Evolutionary conservation across 768 basidiomycete species (phyloP).

Genomic region (Mycena galericulata): DNA sequence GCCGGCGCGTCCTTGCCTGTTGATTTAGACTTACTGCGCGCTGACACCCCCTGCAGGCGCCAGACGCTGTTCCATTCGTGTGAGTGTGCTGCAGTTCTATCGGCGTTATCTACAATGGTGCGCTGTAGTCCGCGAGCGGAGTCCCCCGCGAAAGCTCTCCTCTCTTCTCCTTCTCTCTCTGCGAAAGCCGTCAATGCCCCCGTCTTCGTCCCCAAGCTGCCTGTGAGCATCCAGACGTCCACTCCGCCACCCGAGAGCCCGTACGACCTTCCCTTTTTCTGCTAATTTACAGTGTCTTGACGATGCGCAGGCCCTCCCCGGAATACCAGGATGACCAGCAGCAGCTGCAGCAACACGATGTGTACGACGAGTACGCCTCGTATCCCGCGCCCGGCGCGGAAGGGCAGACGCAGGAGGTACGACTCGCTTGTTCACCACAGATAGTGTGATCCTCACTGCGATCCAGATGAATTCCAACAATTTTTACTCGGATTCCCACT

Average conservation of each 20-base stretch:
- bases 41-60: slow-evolving; percentile 30
- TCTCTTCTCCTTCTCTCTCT: slow-evolving; percentile 53
- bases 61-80: slow-evolving; percentile 43
- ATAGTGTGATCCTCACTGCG: neutral
- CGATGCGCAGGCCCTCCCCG: slow-evolving; percentile 13
- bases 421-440: neutral
- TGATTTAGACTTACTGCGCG: neutral
- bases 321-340: slow-evolving; percentile 34
- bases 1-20: slow-evolving; percentile 56
- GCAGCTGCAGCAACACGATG: slow-evolving; percentile 33
- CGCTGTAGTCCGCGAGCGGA: slow-evolving; percentile 54
- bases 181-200: slow-evolving; percentile 85
- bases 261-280: slow-evolving; percentile 30
- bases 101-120: neutral
- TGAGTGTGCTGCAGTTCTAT: slow-evolving; percentile 42
- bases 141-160: slow-evolving; percentile 54
- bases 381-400: slow-evolving; percentile 41
- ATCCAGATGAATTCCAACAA: slow-evolving; percentile 31
- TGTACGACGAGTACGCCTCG: slow-evolving; percentile 42
- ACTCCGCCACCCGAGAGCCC: slow-evolving; percentile 45
- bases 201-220: slow-evolving; percentile 82
- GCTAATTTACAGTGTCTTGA: neutral
- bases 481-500: slow-evolving; percentile 44
- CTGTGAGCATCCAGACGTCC: slow-evolving; percentile 45
- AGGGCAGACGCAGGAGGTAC: slow-evolving; percentile 47